phyloP scores from a whole-genome alignment of 768 basidiomycete species.

The Rhizopogon vinicolor region DNA sequence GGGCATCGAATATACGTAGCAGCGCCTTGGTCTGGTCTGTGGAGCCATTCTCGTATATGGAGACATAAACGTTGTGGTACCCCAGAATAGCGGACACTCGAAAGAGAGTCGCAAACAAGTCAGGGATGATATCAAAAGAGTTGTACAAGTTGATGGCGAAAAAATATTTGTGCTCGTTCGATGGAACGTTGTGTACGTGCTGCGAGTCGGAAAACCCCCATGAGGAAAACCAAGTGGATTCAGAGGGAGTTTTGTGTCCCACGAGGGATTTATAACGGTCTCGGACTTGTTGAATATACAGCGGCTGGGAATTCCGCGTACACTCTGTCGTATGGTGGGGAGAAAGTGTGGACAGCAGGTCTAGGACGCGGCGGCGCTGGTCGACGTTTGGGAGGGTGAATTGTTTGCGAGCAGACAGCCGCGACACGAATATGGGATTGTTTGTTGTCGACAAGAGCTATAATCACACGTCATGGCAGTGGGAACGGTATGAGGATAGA shows the following conservation, averaged over 20 bases:
- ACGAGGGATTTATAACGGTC: conserved; percentile 84
- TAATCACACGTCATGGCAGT: not conserved
- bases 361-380: conserved; percentile 82
- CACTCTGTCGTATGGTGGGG: conserved; percentile 94
- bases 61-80: conserved; percentile 97
- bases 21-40: conserved; percentile 97
- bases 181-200: conserved; percentile 31
- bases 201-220: conserved; percentile 46
- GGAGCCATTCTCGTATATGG: conserved; percentile 99
- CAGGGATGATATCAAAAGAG: conserved; percentile 97
- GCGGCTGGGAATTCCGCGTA: conserved; percentile 75
- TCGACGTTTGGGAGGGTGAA: conserved; percentile 74
- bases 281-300: conserved; percentile 79
- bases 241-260: conserved; percentile 58
- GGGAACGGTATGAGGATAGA: not conserved
- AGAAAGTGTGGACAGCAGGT: conserved; percentile 81
- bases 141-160: conserved; percentile 99
- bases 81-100: conserved; percentile 88
- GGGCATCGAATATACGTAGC: conserved; percentile 89
- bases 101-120: conserved; percentile 95
- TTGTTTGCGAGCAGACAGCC: conserved; percentile 54
- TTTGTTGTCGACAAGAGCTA: conserved; percentile 50
- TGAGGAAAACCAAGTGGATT: conserved; percentile 56
- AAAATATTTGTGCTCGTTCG: conserved; percentile 91
- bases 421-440: conserved; percentile 41